phyloP scores from a whole-genome alignment of 768 basidiomycete genomes.

The Boletus pseudo-olivaceus region DNA sequence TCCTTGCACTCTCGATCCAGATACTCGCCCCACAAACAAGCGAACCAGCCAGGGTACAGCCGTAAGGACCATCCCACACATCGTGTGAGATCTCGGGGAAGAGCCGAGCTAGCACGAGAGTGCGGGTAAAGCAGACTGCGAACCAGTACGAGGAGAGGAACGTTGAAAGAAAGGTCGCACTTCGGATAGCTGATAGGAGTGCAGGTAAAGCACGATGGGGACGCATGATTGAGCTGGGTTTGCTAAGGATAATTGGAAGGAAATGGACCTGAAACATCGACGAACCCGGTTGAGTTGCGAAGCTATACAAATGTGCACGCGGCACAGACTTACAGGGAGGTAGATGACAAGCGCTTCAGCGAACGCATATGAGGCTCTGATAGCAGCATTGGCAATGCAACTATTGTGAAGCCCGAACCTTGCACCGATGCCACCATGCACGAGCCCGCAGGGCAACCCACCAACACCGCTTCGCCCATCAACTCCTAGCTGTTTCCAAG shows the following conservation, averaged over 20 bases:
- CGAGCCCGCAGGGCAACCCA: conserved; percentile 72
- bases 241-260: conserved; percentile 59
- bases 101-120: conserved; percentile 57
- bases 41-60: conserved; percentile 63
- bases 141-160: conserved; percentile 74
- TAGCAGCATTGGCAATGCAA: conserved; percentile 55
- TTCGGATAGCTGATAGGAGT: conserved; percentile 53
- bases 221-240: conserved; percentile 49
- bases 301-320: not conserved
- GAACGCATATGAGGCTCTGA: conserved; percentile 58
- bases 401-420: conserved; percentile 47
- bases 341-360: conserved; percentile 62
- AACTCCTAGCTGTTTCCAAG: conserved; percentile 59
- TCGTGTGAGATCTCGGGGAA: conserved; percentile 71
- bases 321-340: conserved; percentile 54
- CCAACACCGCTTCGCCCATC: conserved; percentile 51
- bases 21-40: conserved; percentile 72
- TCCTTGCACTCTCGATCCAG: conserved; percentile 67
- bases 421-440: conserved; percentile 57
- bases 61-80: conserved; percentile 75
- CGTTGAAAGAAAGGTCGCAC: conserved; percentile 66
- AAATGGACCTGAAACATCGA: conserved; percentile 57
- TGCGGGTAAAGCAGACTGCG: conserved; percentile 65
- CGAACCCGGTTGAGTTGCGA: not conserved
- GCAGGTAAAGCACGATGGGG: conserved; percentile 39